Evolutionary conservation across 768 basidiomycete genomes (phyloP), one percentile per base, ranked within the genome.

Genomic region (Mycena haematopus): DNA sequence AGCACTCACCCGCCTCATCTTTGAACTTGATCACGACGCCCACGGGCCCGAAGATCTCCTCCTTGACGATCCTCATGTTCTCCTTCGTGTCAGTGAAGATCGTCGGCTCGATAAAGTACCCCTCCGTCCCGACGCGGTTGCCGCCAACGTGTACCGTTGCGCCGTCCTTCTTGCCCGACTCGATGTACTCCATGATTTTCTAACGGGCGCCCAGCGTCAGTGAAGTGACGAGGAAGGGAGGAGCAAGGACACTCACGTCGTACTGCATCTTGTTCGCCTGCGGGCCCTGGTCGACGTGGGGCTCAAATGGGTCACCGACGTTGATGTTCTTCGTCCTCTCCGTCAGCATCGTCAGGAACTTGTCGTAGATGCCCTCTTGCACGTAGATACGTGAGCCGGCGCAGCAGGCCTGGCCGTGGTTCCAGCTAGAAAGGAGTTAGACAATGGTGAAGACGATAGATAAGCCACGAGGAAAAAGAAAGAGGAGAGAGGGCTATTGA

Each of bases 351-450:
- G 75, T 69, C 56, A 94, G 69, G 79, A 95, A 94, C 65, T 86
- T 73, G 74, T 95, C 92, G 76, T 95, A 94, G 68, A 95, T 85
- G 3, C 79, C 77, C 61, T 83, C 86, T 70, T 95, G 93, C 6
- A 95, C 91, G 70, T 83, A 93, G 69, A 95, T 86, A 63, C 94
- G 85, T 22, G 92, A 90, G 11, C 92, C 90, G 13, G 92, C 92
- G 66, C 85, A 86, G 77, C 93, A 95, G 17, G 82, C 79, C 75
- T 95, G 93, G 24, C 93, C 91, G 63, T 85, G 83, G 69, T 86
- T 88, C 73, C 74, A 83, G 74, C 82, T 87, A 72, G 51, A 33
- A 3, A 22, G 50, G 14, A 3, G 50, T 46, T 42, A 51, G 21
- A 46, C 17, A 21, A 27, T 40, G 21, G n/a, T 14, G 25, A 42